These are phyloP conservation scores for Theobroma cacao DNA, from an alignment of 345 rosid species.

Conservation along the genomic window DNA sequence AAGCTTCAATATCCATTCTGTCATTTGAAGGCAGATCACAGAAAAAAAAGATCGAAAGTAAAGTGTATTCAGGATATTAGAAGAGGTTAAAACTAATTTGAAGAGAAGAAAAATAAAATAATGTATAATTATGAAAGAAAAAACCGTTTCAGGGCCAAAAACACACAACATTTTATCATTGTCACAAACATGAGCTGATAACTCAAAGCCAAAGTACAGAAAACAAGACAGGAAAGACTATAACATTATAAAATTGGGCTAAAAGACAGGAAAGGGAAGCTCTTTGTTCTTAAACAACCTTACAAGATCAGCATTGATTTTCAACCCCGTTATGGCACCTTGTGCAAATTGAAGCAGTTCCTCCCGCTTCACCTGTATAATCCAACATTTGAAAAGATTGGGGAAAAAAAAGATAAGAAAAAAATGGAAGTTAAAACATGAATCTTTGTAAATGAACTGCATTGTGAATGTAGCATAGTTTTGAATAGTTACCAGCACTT, in stretches of 20 bases:
- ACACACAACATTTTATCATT: neutral
- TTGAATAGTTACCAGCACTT: conserved; percentile 71
- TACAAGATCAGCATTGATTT: conserved; percentile 65
- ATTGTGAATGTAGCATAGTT: neutral
- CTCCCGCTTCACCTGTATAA: conserved; percentile 82
- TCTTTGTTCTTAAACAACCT: conserved; percentile 46
- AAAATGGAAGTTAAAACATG: conserved; percentile 13
- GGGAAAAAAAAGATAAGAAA: neutral
- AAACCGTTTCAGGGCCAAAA: conserved; percentile 1
- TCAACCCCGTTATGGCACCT: conserved; percentile 80
- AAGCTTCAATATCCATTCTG: conserved; percentile 79
- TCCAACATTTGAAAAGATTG: conserved; percentile 3
- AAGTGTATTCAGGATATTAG: neutral
- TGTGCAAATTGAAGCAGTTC: conserved; percentile 96
- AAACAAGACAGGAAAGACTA: neutral
- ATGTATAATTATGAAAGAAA: neutral
- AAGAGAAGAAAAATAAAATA: neutral
- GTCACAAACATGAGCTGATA: neutral
- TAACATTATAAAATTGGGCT: neutral
- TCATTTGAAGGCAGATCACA: neutral
- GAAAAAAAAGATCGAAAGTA: neutral
- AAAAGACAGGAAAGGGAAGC: conserved; percentile 6
- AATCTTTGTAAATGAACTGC: conserved; percentile 11
- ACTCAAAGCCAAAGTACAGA: conserved; percentile 18
- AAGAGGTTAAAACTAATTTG: neutral